Evolutionary conservation across 331 rosid species (phyloP).

Genomic region (Malus hybrid): DNA sequence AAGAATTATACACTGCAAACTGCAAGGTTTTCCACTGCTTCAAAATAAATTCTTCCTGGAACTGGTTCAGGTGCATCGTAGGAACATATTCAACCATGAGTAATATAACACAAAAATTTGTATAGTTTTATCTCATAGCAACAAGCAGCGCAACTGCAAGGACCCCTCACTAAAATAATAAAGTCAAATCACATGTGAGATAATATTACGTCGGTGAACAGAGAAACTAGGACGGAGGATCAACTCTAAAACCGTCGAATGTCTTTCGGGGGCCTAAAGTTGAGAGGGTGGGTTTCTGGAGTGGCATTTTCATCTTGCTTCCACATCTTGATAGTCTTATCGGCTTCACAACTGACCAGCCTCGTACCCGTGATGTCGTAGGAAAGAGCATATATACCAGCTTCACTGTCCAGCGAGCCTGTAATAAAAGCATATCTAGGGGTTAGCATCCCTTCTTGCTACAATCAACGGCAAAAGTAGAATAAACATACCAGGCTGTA

Average conservation of each 20-base stretch:
- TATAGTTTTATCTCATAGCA: neutral
- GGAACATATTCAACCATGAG: neutral
- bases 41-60: neutral
- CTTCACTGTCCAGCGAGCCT: constrained; percentile 98
- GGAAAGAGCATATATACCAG: constrained; percentile 79
- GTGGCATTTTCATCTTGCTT: constrained; percentile 91
- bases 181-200: neutral
- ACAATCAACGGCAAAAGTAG: neutral
- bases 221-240: neutral
- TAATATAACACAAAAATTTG: neutral
- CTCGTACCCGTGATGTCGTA: constrained; percentile 79
- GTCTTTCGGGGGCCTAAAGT: constrained; percentile 83
- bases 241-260: constrained; percentile 65
- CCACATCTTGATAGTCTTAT: constrained; percentile 98
- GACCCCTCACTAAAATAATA: neutral
- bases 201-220: neutral
- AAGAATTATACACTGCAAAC: too few species aligned
- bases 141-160: neutral
- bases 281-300: constrained; percentile 93
- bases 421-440: neutral
- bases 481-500: constrained; percentile 74
- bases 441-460: neutral
- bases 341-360: constrained; percentile 87
- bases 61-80: neutral
- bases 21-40: neutral